Conservation (phyloP, 2,329 filamentous ascomycete genomes). For the Epicoccum sorghinum region DNA sequence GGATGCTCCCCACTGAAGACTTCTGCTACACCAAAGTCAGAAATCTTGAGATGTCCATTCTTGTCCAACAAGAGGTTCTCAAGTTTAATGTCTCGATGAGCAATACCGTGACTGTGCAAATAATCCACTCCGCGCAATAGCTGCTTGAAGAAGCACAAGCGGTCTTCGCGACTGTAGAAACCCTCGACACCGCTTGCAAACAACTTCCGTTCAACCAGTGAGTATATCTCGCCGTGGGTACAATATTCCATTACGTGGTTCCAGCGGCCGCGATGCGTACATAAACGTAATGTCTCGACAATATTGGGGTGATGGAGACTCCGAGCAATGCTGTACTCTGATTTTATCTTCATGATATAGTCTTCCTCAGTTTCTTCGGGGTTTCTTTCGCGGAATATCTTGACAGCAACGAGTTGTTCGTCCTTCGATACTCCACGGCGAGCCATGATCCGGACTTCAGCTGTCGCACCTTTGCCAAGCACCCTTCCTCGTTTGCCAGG, state of each 20-base stretch:
- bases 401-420: slow-evolving; percentile 81
- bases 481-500: slow-evolving; percentile 75
- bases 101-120: slow-evolving; percentile 81
- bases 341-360: slow-evolving; percentile 89
- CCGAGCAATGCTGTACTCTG: slow-evolving; percentile 86
- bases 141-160: slow-evolving; percentile 88
- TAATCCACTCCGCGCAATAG: slow-evolving; percentile 82
- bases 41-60: slow-evolving; percentile 85
- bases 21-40: slow-evolving; percentile 88
- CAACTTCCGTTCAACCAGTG: slow-evolving; percentile 67
- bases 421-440: slow-evolving; percentile 64
- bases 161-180: slow-evolving; percentile 68
- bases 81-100: slow-evolving; percentile 88
- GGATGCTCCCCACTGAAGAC: slow-evolving; percentile 84
- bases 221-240: slow-evolving; percentile 78
- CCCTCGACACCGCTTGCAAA: slow-evolving; percentile 59
- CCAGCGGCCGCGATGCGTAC: slow-evolving; percentile 75
- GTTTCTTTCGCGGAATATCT: slow-evolving; percentile 80
- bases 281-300: slow-evolving; percentile 78
- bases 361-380: slow-evolving; percentile 72
- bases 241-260: slow-evolving; percentile 96
- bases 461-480: slow-evolving; percentile 81
- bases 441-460: slow-evolving; percentile 80
- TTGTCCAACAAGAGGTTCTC: slow-evolving; percentile 83
- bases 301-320: slow-evolving; percentile 86